Percentiles rank a stretch among this genome's conserved stretches.
These are phyloP conservation scores for Arthrobotrys sphaeroides DNA, from an alignment of 2,329 filamentous ascomycete species.

Conservation along the genomic window DNA sequence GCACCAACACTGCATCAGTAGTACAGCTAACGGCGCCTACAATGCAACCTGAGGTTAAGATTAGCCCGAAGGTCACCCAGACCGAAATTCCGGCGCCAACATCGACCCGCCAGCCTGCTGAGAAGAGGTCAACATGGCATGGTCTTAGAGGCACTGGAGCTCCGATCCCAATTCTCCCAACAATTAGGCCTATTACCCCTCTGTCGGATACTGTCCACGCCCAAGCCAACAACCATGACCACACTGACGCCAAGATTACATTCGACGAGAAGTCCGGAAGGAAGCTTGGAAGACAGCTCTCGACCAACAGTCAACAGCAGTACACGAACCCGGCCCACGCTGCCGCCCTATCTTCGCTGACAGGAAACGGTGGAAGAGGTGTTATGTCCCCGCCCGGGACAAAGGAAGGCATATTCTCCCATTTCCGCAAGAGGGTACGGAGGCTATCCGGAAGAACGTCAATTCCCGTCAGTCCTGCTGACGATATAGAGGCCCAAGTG, in stretches of 20 bases:
- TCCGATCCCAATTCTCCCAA: conserved; percentile 94
- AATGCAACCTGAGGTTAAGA: conserved; percentile 34
- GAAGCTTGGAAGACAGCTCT: conserved; percentile 95
- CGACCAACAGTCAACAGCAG: conserved; percentile 83
- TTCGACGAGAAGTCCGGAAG: conserved; percentile 76
- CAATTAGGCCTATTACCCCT: conserved; percentile 93
- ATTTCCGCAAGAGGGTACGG: conserved; percentile 90
- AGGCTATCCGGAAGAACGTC: conserved; percentile 92
- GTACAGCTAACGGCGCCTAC: conserved; percentile 56
- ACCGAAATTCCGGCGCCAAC: conserved; percentile 63
- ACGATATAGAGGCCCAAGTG: conserved; percentile 91
- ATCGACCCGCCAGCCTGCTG: conserved; percentile 66
- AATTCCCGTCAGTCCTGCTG: conserved; percentile 78
- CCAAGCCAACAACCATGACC: conserved; percentile 68
- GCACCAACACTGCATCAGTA: conserved; percentile 60
- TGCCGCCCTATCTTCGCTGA: conserved; percentile 56
- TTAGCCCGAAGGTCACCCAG: conserved; percentile 46
- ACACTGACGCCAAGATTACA: conserved; percentile 52
- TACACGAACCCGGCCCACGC: conserved; percentile 58
- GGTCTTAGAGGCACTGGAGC: conserved; percentile 66
- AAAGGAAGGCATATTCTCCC: conserved; percentile 98
- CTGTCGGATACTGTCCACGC: conserved; percentile 92
- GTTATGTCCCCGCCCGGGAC: conserved; percentile 80
- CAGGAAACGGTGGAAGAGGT: conserved; percentile 64
- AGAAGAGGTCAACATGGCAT: conserved; percentile 88